Evolutionary conservation across 2,329 filamentous ascomycete species (phyloP).

Genomic region (Pseudocercospora fuligena): DNA sequence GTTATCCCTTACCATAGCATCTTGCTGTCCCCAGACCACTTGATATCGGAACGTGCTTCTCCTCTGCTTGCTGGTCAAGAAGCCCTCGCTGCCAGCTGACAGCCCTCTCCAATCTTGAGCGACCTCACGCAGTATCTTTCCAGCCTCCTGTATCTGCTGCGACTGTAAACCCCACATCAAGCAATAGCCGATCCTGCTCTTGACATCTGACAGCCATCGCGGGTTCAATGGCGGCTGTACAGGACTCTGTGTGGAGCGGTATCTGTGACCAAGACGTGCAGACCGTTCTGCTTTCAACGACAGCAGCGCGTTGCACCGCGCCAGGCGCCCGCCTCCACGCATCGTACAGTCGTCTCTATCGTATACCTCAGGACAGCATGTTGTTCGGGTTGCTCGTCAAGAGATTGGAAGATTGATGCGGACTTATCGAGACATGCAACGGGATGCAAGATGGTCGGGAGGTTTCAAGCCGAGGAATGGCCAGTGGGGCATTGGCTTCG

Average conservation of each 20-base stretch:
- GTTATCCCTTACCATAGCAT: constrained; percentile 54
- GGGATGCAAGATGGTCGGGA: background rate
- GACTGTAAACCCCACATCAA: constrained; percentile 72
- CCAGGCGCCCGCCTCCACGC: background rate
- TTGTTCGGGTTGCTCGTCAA: background rate
- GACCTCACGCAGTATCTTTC: constrained; percentile 63
- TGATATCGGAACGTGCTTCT: constrained; percentile 68
- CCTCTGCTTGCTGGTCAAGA: constrained; percentile 65
- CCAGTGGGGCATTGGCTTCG: constrained; percentile 1
- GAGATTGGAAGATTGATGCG: background rate
- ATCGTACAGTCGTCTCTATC: background rate
- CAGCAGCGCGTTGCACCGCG: background rate
- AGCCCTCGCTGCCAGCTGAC: constrained; percentile 75
- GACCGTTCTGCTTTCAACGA: background rate
- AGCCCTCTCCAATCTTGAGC: constrained; percentile 72
- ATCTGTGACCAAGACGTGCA: background rate
- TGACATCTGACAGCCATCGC: constrained; percentile 73
- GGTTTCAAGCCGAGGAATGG: constrained; percentile 1
- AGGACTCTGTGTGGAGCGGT: constrained; percentile 21
- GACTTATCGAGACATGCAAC: background rate
- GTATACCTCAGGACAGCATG: background rate
- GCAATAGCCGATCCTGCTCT: constrained; percentile 72
- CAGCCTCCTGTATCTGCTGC: constrained; percentile 63
- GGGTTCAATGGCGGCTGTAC: constrained; percentile 49
- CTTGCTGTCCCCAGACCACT: constrained; percentile 85